phyloP scores from a whole-genome alignment of 2,329 filamentous ascomycete species.

The Penicillium sclerotiorum region DNA sequence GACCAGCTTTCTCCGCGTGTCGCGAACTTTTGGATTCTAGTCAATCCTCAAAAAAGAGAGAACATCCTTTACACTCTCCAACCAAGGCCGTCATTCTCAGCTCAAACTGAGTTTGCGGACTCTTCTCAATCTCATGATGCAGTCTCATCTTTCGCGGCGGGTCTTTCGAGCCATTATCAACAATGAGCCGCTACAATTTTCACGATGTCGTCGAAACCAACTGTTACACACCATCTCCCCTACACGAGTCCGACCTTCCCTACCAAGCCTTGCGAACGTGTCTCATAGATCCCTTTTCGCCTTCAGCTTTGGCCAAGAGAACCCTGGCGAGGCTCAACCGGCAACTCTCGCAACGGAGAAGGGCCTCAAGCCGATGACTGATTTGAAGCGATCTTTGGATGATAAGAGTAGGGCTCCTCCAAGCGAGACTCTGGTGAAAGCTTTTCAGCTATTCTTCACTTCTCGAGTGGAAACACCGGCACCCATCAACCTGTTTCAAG shows the following conservation, averaged over 20 bases:
- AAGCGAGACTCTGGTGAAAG: conserved; percentile 63
- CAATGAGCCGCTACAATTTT: conserved; percentile 46
- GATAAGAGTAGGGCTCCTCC: conserved; percentile 67
- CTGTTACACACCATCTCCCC: conserved; percentile 35
- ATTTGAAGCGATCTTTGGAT: conserved; percentile 65
- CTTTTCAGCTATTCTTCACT: conserved; percentile 66
- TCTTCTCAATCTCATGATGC: conserved; percentile 34
- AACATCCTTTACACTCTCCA: neutral
- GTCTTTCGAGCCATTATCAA: conserved; percentile 50
- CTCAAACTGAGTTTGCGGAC: neutral
- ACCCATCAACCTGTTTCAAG: conserved; percentile 67
- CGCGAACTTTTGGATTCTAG: conserved; percentile 19
- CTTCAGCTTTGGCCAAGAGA: conserved; percentile 38
- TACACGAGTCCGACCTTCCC: conserved; percentile 32
- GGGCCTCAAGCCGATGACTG: conserved; percentile 71
- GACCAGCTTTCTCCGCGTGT: conserved; percentile 19
- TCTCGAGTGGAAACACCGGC: conserved; percentile 53
- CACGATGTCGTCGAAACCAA: conserved; percentile 38
- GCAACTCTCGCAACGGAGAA: conserved; percentile 59
- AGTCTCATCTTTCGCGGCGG: conserved; percentile 47
- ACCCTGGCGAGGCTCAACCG: conserved; percentile 54
- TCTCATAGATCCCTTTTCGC: conserved; percentile 37
- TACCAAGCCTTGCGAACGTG: conserved; percentile 39
- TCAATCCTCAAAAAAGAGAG: neutral
- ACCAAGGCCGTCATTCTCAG: neutral